Conservation (phyloP, 2,329 filamentous ascomycete species). For the Xylariaceae sp. region DNA sequence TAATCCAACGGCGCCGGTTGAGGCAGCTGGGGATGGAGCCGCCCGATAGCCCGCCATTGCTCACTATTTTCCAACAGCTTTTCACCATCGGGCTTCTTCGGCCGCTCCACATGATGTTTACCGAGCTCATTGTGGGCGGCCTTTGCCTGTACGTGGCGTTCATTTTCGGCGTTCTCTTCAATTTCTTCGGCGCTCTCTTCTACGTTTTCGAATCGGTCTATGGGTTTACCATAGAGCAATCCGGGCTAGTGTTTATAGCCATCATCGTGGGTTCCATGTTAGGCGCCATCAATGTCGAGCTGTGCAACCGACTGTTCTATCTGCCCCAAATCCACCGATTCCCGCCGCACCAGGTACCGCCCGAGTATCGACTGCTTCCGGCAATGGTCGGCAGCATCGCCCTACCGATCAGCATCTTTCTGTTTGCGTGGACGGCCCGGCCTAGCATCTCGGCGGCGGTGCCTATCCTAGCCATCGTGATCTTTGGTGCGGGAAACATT, state of each 20-base stretch:
- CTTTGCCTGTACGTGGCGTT: slow-evolving; percentile 47
- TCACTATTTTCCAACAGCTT: slow-evolving; percentile 33
- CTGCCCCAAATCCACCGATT: slow-evolving; percentile 33
- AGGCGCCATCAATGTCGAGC: slow-evolving; percentile 39
- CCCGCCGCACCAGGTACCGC: slow-evolving; percentile 34
- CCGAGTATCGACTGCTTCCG: slow-evolving; percentile 55
- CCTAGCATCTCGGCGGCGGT: slow-evolving; percentile 46
- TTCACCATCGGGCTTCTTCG: slow-evolving; percentile 43
- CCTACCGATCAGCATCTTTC: slow-evolving; percentile 52
- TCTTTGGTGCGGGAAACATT: slow-evolving; percentile 58
- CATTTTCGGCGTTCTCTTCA: slow-evolving; percentile 50
- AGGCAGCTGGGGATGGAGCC: slow-evolving; percentile 35
- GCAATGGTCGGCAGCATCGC: slow-evolving; percentile 56
- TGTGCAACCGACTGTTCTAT: slow-evolving; percentile 44
- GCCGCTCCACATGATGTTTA: slow-evolving; percentile 55
- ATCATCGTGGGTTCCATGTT: slow-evolving; percentile 44
- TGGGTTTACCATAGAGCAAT: slow-evolving; percentile 41
- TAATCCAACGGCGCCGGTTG: slow-evolving; percentile 40
- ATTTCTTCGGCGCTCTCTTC: slow-evolving; percentile 50
- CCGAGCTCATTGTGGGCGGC: slow-evolving; percentile 60
- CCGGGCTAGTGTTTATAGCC: slow-evolving; percentile 43
- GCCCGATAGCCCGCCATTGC: slow-evolving; percentile 25
- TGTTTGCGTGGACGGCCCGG: slow-evolving; percentile 56
- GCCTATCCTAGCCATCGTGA: slow-evolving; percentile 48
- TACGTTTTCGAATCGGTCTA: slow-evolving; percentile 46